Conservation (phyloP, 805 yeast species). For the Myxozyma neglecta region DNA sequence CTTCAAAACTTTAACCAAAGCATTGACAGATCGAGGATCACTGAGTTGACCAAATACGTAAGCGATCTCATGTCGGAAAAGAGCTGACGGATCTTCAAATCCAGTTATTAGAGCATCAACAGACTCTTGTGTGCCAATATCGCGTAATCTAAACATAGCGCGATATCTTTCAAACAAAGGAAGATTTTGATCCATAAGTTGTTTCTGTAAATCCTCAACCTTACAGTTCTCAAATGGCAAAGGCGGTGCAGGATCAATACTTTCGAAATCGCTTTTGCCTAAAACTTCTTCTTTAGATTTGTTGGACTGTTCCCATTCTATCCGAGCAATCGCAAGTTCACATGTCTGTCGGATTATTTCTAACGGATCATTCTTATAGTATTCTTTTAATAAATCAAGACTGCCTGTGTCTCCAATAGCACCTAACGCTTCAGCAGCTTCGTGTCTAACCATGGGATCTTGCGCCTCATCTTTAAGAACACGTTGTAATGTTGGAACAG, state of each 20-base stretch:
- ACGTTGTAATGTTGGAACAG: slow-evolving; percentile 71
- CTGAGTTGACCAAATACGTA: slow-evolving; percentile 97
- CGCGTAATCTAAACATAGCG: slow-evolving; percentile 97
- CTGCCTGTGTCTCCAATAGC: slow-evolving; percentile 85
- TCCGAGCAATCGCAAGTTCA: slow-evolving; percentile 93
- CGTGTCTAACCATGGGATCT: slow-evolving; percentile 98
- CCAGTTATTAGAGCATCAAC: slow-evolving; percentile 89
- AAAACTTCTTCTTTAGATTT: slow-evolving; percentile 63
- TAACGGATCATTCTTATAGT: slow-evolving; percentile 69
- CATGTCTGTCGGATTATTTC: slow-evolving; percentile 95
- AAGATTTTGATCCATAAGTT: slow-evolving; percentile 71
- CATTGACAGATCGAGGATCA: slow-evolving; percentile 88
- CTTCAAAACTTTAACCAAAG: slow-evolving; percentile 76
- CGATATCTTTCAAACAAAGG: slow-evolving; percentile 93
- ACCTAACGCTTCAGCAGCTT: slow-evolving; percentile 98
- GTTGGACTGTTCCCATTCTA: slow-evolving; percentile 84
- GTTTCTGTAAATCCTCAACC: slow-evolving; percentile 61
- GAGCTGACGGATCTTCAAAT: slow-evolving; percentile 84
- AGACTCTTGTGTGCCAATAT: slow-evolving; percentile 90
- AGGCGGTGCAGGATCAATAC: slow-evolving; percentile 99
- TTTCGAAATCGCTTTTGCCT: slow-evolving; percentile 73
- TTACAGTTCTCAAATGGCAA: slow-evolving; percentile 58
- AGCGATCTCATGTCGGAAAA: slow-evolving; percentile 96
- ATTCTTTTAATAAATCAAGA: slow-evolving; percentile 62
- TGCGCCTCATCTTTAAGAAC: slow-evolving; percentile 60